Percentiles rank a stretch among this genome's conserved stretches.
These are phyloP conservation scores for Phytophthora brassicae DNA, from an alignment of 352 stramenopile species.

Conservation along the genomic window DNA sequence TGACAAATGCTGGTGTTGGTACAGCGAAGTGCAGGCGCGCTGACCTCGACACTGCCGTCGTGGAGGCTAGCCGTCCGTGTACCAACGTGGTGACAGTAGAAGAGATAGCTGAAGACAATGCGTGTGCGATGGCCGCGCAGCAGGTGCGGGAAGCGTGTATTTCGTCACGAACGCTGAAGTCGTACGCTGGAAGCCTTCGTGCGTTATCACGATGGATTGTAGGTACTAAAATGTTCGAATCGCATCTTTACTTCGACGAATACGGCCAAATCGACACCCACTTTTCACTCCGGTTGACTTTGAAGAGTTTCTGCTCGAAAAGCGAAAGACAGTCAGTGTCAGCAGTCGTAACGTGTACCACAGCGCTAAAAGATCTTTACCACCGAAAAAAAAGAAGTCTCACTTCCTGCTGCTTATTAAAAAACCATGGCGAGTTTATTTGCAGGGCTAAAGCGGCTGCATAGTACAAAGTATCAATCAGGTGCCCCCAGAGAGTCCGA, in stretches of 20 bases:
- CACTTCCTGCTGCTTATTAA: neutral
- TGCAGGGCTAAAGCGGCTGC: conserved; percentile 5
- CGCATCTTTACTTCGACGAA: neutral
- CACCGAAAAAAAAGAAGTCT: conserved; percentile 4
- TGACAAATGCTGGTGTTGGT: too few relatives aligned
- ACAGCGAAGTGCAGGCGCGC: too few relatives aligned
- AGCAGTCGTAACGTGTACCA: conserved; percentile 6
- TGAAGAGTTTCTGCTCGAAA: conserved; percentile 5
- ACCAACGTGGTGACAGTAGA: neutral
- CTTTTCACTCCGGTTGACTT: neutral
- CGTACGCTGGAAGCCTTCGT: neutral
- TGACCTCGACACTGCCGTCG: too few relatives aligned
- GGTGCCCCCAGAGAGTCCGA: neutral
- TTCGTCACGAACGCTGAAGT: neutral
- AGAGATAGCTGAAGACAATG: neutral
- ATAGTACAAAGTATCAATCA: neutral
- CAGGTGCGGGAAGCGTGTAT: neutral
- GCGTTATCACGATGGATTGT: neutral
- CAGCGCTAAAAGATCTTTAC: conserved; percentile 11
- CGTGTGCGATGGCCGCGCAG: neutral
- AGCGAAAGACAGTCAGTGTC: conserved; percentile 1
- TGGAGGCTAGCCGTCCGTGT: neutral
- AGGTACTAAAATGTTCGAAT: neutral
- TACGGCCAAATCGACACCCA: neutral
- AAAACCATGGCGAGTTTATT: conserved; percentile 9